These are phyloP conservation scores for Fusarium tjaetaba DNA, from an alignment of 2,329 filamentous ascomycete genomes.

Conservation along the genomic window DNA sequence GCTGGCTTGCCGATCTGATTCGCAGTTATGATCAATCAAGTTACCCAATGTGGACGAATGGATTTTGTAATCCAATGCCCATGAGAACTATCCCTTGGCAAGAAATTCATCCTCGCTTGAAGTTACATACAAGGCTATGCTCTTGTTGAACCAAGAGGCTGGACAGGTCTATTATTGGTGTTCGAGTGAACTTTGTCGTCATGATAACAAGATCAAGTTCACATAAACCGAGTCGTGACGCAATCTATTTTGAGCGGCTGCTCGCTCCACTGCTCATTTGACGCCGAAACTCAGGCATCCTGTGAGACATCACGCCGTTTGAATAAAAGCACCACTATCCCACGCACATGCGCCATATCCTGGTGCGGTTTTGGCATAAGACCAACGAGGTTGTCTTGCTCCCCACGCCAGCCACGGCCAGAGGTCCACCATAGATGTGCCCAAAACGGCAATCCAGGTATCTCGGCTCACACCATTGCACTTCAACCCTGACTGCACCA, in stretches of 20 bases:
- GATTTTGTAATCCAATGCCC: slow-evolving; percentile 16
- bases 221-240: slow-evolving; percentile 36
- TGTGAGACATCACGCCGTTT: slow-evolving; percentile 5
- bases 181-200: slow-evolving; percentile 6
- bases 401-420: slow-evolving; percentile 30
- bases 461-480: slow-evolving; percentile 37
- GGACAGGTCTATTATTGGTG: slow-evolving; percentile 7
- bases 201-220: background rate
- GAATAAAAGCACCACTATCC: slow-evolving; percentile 28
- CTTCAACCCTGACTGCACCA: slow-evolving; percentile 8
- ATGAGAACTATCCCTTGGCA: slow-evolving; percentile 1
- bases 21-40: slow-evolving; percentile 31
- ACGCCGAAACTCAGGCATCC: slow-evolving; percentile 11
- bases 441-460: slow-evolving; percentile 25
- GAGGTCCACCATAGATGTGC: slow-evolving; percentile 31
- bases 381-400: slow-evolving; percentile 29
- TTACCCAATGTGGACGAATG: slow-evolving; percentile 31
- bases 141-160: background rate
- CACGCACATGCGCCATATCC: slow-evolving; percentile 29
- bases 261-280: slow-evolving; percentile 13
- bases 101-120: background rate
- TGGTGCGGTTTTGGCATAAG: slow-evolving; percentile 9
- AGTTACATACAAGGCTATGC: background rate
- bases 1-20: slow-evolving; percentile 36
- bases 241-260: slow-evolving; percentile 29